Conservation (phyloP, 371 early-diverging fungal genomes). For the Capniomyces stellatus region DNA sequence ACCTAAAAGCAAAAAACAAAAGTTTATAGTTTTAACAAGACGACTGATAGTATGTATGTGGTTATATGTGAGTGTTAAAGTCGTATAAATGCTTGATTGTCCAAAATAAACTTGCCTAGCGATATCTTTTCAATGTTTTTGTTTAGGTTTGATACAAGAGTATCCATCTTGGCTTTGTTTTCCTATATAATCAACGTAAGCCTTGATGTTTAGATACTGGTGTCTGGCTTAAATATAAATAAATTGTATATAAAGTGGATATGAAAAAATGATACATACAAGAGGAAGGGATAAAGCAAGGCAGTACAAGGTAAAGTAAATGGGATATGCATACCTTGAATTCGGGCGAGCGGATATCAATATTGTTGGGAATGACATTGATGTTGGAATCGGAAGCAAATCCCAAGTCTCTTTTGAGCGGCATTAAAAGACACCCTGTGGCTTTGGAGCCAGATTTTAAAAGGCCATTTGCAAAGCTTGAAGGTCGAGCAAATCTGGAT, state of each 20-base stretch:
- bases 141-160: constrained; percentile 54
- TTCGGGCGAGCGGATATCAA: constrained; percentile 57
- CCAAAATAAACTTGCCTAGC: constrained; percentile 42
- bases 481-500: background rate
- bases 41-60: no score
- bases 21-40: no score
- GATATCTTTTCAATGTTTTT: constrained; percentile 48
- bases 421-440: no score
- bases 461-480: background rate
- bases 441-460: no score
- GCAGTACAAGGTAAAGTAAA: background rate
- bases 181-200: constrained; percentile 33
- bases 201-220: no score
- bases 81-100: no score
- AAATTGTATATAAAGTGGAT: background rate
- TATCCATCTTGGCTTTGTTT: constrained; percentile 63
- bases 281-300: no score
- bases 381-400: background rate
- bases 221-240: no score
- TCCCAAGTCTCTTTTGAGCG: no score
- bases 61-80: no score
- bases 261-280: no score
- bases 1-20: constrained; percentile 36
- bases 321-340: constrained; percentile 84
- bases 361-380: constrained; percentile 22